Conservation (phyloP, 352 stramenopile genomes). For the Pythium rhizo-oryzae region DNA sequence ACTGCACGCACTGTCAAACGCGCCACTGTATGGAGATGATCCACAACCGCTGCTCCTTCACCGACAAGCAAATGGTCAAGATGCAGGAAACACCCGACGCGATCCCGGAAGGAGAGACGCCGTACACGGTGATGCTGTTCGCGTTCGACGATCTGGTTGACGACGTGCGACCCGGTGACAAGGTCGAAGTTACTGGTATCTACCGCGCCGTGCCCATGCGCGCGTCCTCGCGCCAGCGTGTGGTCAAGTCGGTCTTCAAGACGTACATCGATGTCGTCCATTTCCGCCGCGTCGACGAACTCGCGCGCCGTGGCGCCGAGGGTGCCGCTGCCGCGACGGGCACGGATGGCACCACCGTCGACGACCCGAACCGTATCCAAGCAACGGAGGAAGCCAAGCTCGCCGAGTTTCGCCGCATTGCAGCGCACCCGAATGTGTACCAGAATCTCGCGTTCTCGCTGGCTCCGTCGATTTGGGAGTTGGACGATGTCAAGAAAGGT, state of each 20-base stretch:
- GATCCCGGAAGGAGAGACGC: conserved; percentile 99
- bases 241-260: conserved; percentile 97
- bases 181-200: conserved; percentile 96
- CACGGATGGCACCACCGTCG: conserved; percentile 17
- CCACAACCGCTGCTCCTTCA: conserved; percentile 98
- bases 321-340: conserved; percentile 27
- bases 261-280: conserved; percentile 99
- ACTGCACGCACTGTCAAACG: conserved; percentile 88
- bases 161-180: conserved; percentile 96
- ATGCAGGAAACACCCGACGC: conserved; percentile 98
- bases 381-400: conserved; percentile 61
- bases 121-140: conserved; percentile 97
- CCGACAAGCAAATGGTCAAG: conserved; percentile 98
- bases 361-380: conserved; percentile 49
- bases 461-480: conserved; percentile 90
- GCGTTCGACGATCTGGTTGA: conserved; percentile 99
- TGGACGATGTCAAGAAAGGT: conserved; percentile 99
- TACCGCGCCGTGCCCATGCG: conserved; percentile 96
- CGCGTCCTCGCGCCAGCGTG: conserved; percentile 93
- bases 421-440: conserved; percentile 77
- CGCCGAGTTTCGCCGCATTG: conserved; percentile 73
- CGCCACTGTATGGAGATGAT: conserved; percentile 95
- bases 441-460: conserved; percentile 84
- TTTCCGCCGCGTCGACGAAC: conserved; percentile 92
- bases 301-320: conserved; percentile 44